Evolutionary conservation across 108 stramenopile genomes (phyloP).

Genomic region (Cyclotella cryptica): DNA sequence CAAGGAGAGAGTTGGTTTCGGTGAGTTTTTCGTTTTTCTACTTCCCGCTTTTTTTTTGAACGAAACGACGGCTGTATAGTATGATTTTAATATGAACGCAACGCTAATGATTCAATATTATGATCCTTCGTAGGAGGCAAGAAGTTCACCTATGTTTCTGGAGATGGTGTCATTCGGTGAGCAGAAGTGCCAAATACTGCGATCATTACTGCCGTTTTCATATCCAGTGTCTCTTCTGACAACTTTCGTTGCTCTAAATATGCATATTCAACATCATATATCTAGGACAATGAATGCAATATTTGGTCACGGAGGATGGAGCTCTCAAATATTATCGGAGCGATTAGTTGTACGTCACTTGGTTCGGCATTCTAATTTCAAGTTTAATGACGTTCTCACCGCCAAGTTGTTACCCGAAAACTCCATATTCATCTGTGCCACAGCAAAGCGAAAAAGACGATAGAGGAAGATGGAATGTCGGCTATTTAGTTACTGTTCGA

Average conservation of each 20-base stretch:
- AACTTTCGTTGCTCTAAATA: background rate
- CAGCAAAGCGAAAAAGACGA: conserved; percentile 49
- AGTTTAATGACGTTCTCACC: background rate
- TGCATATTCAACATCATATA: background rate
- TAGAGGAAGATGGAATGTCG: conserved; percentile 48
- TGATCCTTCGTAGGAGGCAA: conserved; percentile 17
- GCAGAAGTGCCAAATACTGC: background rate
- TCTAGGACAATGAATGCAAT: conserved; percentile 55
- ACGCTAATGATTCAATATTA: background rate
- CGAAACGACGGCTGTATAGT: no score
- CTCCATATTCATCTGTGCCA: background rate
- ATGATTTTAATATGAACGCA: background rate
- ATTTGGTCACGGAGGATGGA: conserved; percentile 58
- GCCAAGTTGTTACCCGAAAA: no score
- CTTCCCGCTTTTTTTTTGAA: no score
- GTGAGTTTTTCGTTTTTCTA: background rate
- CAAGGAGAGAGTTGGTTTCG: conserved; percentile 55
- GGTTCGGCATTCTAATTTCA: background rate
- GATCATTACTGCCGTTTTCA: background rate
- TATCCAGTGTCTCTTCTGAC: background rate
- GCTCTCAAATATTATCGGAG: conserved; percentile 50
- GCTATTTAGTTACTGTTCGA: conserved; percentile 51
- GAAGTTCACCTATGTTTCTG: conserved; percentile 52
- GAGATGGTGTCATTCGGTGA: conserved; percentile 55
- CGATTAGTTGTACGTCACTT: conserved; percentile 22